Conservation (phyloP, 2,329 filamentous ascomycete species). For the Xylariales sp. region DNA sequence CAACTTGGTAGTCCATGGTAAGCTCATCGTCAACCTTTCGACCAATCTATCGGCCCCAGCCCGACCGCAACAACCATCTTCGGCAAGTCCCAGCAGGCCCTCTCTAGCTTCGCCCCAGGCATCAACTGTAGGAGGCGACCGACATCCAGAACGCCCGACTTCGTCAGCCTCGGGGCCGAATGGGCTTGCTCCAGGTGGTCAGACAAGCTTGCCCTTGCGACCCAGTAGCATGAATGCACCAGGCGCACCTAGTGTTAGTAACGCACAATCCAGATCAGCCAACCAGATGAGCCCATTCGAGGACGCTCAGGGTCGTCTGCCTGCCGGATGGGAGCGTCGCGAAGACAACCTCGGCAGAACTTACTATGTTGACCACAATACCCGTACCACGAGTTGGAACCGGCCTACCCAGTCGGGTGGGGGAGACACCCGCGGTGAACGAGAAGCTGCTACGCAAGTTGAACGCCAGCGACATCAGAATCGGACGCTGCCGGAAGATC, state of each 20-base stretch:
- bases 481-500: slow-evolving; percentile 89
- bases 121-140: slow-evolving; percentile 40
- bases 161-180: slow-evolving; percentile 50
- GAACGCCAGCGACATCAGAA: slow-evolving; percentile 94
- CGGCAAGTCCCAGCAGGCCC: slow-evolving; percentile 40
- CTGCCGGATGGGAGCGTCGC: slow-evolving; percentile 90
- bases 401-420: slow-evolving; percentile 77
- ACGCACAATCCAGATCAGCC: slow-evolving; percentile 35
- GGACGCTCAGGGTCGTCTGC: slow-evolving; percentile 88
- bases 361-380: slow-evolving; percentile 98
- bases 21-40: slow-evolving; percentile 93
- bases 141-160: slow-evolving; percentile 43
- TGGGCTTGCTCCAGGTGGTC: slow-evolving; percentile 35
- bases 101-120: slow-evolving; percentile 38
- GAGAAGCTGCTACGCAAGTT: slow-evolving; percentile 87
- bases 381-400: slow-evolving; percentile 93
- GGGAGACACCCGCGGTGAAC: slow-evolving; percentile 70
- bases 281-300: slow-evolving; percentile 85
- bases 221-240: slow-evolving; percentile 42
- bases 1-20: slow-evolving; percentile 95
- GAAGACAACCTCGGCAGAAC: slow-evolving; percentile 93
- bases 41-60: slow-evolving; percentile 77
- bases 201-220: slow-evolving; percentile 38
- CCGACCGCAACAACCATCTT: slow-evolving; percentile 34
- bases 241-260: slow-evolving; percentile 29